A percentile compares a stretch with the other conserved stretches of the same genome.
These are phyloP conservation scores for Phytophthora palmivora DNA, from an alignment of 352 stramenopile species.

Conservation along the genomic window DNA sequence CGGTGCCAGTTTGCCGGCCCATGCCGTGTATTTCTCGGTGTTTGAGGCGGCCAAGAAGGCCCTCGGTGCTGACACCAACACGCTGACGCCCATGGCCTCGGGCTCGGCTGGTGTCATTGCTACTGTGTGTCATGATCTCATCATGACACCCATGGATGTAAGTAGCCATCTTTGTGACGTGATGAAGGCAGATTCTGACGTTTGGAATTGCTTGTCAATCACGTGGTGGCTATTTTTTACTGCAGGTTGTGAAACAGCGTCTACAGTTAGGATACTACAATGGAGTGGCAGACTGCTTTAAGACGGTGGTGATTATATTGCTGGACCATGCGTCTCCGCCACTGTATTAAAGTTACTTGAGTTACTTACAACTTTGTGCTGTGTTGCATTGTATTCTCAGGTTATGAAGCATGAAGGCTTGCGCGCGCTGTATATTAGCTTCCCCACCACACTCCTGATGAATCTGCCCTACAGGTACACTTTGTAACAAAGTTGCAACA, in stretches of 20 bases:
- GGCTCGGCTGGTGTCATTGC: conserved; percentile 92
- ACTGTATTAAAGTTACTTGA: conserved; percentile 17
- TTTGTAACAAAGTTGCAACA: neutral
- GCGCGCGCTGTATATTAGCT: conserved; percentile 93
- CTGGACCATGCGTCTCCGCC: conserved; percentile 18
- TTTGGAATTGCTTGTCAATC: neutral
- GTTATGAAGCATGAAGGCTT: conserved; percentile 82
- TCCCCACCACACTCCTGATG: conserved; percentile 98
- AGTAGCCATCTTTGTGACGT: conserved; percentile 4
- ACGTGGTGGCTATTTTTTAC: neutral
- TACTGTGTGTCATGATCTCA: conserved; percentile 96
- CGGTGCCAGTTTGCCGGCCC: conserved; percentile 96
- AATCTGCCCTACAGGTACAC: conserved; percentile 97
- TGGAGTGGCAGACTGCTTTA: conserved; percentile 91
- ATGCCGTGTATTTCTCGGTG: conserved; percentile 95
- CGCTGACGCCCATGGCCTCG: conserved; percentile 77
- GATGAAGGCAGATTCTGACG: conserved; percentile 1
- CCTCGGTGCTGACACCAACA: conserved; percentile 72
- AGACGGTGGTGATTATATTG: conserved; percentile 61
- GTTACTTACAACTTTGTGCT: conserved; percentile 21
- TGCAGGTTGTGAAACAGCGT: conserved; percentile 97
- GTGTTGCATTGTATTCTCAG: conserved; percentile 29
- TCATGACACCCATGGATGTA: conserved; percentile 99
- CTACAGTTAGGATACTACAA: conserved; percentile 99
- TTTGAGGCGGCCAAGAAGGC: conserved; percentile 91